Evolutionary conservation across 257 asterid genomes (phyloP).

Genomic region (Solanum neorickii): DNA sequence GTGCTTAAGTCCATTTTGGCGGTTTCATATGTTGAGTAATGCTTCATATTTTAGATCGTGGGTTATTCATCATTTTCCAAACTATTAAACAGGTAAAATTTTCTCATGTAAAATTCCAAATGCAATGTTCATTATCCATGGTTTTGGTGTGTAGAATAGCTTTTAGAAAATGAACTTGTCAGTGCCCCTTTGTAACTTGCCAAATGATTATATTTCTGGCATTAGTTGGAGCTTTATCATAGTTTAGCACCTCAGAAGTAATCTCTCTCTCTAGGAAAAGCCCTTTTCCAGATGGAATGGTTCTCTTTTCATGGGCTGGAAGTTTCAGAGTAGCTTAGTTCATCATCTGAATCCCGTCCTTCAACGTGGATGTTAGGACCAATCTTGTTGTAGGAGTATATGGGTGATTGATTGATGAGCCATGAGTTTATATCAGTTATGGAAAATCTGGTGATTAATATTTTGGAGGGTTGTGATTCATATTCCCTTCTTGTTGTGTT

Average conservation of each 20-base stretch:
- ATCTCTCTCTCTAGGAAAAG: background rate
- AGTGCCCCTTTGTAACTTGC: background rate
- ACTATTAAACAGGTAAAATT: background rate
- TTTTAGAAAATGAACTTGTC: background rate
- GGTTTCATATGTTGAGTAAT: background rate
- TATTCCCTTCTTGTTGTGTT: background rate
- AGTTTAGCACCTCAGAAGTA: background rate
- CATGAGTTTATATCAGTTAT: background rate
- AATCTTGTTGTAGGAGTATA: background rate
- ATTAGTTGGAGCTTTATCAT: background rate
- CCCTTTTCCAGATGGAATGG: background rate
- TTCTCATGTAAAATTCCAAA: background rate
- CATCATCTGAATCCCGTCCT: background rate
- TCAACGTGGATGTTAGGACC: background rate
- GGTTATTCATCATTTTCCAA: background rate
- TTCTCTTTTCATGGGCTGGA: background rate
- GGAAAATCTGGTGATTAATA: background rate
- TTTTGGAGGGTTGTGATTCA: background rate
- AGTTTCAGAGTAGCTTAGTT: background rate
- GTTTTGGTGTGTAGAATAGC: background rate
- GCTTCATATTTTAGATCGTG: background rate
- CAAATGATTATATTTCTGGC: background rate
- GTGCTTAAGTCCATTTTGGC: background rate
- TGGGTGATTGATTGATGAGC: background rate
- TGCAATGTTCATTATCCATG: background rate